phyloP scores from a whole-genome alignment of 805 yeast genomes.

The Cyberlindnera mississippiensis region DNA sequence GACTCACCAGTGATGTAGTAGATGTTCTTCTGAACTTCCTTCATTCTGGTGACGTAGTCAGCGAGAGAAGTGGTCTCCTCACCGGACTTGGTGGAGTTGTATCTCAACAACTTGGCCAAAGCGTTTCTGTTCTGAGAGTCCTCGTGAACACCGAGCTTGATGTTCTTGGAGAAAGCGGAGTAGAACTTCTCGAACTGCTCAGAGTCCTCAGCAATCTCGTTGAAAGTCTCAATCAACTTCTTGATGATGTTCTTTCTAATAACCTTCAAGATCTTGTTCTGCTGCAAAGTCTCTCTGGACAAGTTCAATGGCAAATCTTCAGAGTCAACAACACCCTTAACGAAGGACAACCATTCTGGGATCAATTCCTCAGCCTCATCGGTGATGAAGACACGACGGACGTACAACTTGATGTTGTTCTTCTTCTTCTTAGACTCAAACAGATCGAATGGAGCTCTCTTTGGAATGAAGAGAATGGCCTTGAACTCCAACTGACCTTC shows the following conservation, averaged over 20 bases:
- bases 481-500: slow-evolving; percentile 99
- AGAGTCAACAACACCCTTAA: slow-evolving; percentile 99
- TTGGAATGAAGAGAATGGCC: slow-evolving; percentile 96
- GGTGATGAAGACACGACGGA: slow-evolving; percentile 98
- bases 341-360: slow-evolving; percentile 97
- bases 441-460: slow-evolving; percentile 98
- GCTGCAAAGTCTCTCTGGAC: slow-evolving; percentile 99
- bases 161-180: slow-evolving; percentile 95
- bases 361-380: slow-evolving; percentile 99
- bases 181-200: slow-evolving; percentile 99
- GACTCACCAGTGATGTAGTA: slow-evolving; percentile 99
- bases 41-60: slow-evolving; percentile 99
- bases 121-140: slow-evolving; percentile 96
- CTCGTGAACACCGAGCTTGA: slow-evolving; percentile 98
- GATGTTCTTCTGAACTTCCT: slow-evolving; percentile 99
- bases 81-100: slow-evolving; percentile 90
- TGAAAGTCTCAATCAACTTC: slow-evolving; percentile 97
- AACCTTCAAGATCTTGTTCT: slow-evolving; percentile 98
- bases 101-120: slow-evolving; percentile 94
- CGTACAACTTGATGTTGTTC: slow-evolving; percentile 97
- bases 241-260: slow-evolving; percentile 98
- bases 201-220: slow-evolving; percentile 98
- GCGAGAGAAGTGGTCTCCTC: slow-evolving; percentile 93
- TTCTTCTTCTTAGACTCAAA: slow-evolving; percentile 99
- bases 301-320: slow-evolving; percentile 99